Conservation (phyloP, 73 alveolate species). For the Stentor coeruleus region DNA sequence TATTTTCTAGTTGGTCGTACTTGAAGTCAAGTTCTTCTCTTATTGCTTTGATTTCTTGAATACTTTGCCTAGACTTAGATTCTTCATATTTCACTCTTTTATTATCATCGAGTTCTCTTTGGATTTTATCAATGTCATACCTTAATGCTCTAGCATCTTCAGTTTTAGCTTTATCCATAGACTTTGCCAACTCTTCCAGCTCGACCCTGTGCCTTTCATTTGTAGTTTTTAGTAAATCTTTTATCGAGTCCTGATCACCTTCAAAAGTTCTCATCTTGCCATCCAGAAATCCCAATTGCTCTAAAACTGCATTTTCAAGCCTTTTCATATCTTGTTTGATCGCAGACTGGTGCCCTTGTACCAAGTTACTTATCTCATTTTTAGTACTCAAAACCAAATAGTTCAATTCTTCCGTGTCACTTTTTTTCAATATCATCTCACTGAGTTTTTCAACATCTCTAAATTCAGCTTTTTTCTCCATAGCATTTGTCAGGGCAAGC, state of each 20-base stretch:
- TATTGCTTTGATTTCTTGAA: background rate
- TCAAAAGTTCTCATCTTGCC: conserved; percentile 3
- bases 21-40: conserved; percentile 9
- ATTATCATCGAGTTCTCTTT: conserved; percentile 23
- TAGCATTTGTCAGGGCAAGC: conserved; percentile 9
- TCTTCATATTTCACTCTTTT: background rate
- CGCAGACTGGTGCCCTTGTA: conserved; percentile 4
- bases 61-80: no score
- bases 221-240: conserved; percentile 27
- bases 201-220: background rate
- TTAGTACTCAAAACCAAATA: background rate
- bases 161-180: background rate
- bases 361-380: background rate
- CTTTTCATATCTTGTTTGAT: conserved; percentile 20
- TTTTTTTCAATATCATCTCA: conserved; percentile 21
- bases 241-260: conserved; percentile 33
- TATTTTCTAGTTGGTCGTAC: background rate
- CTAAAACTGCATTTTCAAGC: conserved; percentile 25
- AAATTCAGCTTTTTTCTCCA: conserved; percentile 29
- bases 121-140: background rate
- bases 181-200: conserved; percentile 26
- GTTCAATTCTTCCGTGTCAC: conserved; percentile 34
- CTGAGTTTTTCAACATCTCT: conserved; percentile 28
- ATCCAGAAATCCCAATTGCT: conserved; percentile 26
- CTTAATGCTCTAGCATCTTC: conserved; percentile 11